Percentiles rank a stretch among this genome's conserved stretches.
Conservation (phyloP, 148 eudicot species). For the Mesembryanthemum crystallinum region DNA sequence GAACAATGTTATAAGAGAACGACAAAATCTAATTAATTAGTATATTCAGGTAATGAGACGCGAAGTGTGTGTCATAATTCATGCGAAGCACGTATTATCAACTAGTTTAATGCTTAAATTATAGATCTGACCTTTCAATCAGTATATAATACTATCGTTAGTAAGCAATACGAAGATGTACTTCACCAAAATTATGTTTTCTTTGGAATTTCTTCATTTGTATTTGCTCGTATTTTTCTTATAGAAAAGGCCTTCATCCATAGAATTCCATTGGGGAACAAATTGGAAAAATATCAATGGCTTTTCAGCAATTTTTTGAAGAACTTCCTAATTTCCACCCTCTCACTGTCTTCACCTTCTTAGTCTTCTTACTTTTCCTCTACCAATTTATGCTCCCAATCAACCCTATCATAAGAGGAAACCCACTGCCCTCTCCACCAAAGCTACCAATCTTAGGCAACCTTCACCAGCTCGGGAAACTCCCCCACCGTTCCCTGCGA, state of each 20-base stretch:
- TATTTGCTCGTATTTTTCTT: too few relatives aligned
- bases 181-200: too few relatives aligned
- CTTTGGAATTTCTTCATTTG: too few relatives aligned
- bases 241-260: conserved; percentile 11
- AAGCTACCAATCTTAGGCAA: conserved; percentile 59
- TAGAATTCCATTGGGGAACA: conserved; percentile 22
- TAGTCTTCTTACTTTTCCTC: conserved; percentile 1
- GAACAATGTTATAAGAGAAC: too few relatives aligned
- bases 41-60: too few relatives aligned
- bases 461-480: conserved; percentile 49
- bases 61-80: too few relatives aligned
- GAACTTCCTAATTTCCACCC: not conserved
- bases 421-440: conserved; percentile 49
- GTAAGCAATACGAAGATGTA: too few relatives aligned
- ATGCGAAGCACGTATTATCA: too few relatives aligned
- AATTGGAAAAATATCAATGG: not conserved
- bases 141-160: too few relatives aligned
- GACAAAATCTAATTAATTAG: too few relatives aligned
- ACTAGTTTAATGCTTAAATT: too few relatives aligned
- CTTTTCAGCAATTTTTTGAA: not conserved
- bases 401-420: not conserved
- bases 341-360: not conserved
- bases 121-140: too few relatives aligned
- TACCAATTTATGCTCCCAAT: not conserved
- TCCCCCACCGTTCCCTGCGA: conserved; percentile 37